Conservation (phyloP, 2,329 filamentous ascomycete genomes). For the Penicillium janthinellum region DNA sequence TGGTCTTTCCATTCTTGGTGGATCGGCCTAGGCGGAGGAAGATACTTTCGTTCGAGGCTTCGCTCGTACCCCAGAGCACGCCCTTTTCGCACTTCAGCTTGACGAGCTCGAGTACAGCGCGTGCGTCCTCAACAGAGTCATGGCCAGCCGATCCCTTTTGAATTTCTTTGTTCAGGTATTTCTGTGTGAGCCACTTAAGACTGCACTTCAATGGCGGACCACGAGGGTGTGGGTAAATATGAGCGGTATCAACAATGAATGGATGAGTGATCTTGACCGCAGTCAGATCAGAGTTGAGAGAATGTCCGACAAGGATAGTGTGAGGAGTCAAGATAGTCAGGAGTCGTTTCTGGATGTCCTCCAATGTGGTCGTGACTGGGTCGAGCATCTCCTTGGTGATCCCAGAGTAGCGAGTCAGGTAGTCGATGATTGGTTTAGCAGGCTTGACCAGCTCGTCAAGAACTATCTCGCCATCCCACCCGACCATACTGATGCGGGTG, state of each 20-base stretch:
- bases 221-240: slow-evolving; percentile 86
- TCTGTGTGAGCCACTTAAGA: slow-evolving; percentile 84
- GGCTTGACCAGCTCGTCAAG: slow-evolving; percentile 94
- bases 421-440: slow-evolving; percentile 82
- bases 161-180: slow-evolving; percentile 83
- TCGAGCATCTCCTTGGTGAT: slow-evolving; percentile 86
- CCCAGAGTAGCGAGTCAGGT: slow-evolving; percentile 87
- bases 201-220: slow-evolving; percentile 88
- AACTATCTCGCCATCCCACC: slow-evolving; percentile 80
- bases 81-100: slow-evolving; percentile 97
- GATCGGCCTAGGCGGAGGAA: slow-evolving; percentile 77
- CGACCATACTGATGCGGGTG: slow-evolving; percentile 82
- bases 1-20: slow-evolving; percentile 44
- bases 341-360: slow-evolving; percentile 79
- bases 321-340: slow-evolving; percentile 63
- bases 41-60: slow-evolving; percentile 79
- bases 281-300: slow-evolving; percentile 61
- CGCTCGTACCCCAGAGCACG: slow-evolving; percentile 77
- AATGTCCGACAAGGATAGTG: slow-evolving; percentile 51
- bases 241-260: slow-evolving; percentile 87
- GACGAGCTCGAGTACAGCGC: slow-evolving; percentile 86
- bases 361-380: slow-evolving; percentile 77
- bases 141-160: slow-evolving; percentile 81
- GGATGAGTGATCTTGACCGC: slow-evolving; percentile 86
- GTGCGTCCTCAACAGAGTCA: slow-evolving; percentile 89